Percentiles rank a stretch among this genome's conserved stretches.
Evolutionary conservation across 208 protist species (phyloP).

Genomic region (Trypanosoma melophagium): DNA sequence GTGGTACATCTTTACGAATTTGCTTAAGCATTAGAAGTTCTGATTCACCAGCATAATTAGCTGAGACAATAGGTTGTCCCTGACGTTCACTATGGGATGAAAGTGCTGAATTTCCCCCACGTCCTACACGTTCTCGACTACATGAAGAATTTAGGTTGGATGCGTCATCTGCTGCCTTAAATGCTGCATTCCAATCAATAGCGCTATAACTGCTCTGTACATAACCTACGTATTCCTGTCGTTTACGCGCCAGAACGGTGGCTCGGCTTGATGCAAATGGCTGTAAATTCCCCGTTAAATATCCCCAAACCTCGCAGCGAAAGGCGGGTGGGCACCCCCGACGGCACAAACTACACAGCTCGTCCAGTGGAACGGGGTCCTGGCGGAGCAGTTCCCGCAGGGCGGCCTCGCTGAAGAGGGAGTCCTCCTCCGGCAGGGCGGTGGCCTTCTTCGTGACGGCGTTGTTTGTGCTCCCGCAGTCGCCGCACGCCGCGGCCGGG

Average conservation of each 20-base stretch:
- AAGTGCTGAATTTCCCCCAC: too few relatives aligned
- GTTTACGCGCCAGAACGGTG: constrained; percentile 42
- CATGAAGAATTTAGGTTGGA: not conserved
- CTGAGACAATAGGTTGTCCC: too few relatives aligned
- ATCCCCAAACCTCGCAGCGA: constrained; percentile 62
- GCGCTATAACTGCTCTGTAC: constrained; percentile 48
- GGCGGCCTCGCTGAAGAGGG: constrained; percentile 16
- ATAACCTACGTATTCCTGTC: constrained; percentile 57
- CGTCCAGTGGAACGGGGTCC: constrained; percentile 37
- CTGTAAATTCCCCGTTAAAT: constrained; percentile 59
- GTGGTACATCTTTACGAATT: constrained; percentile 89
- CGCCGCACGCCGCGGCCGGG: not conserved
- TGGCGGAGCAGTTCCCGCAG: constrained; percentile 32
- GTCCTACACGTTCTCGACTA: too few relatives aligned
- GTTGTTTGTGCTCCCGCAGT: constrained; percentile 18
- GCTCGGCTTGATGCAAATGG: constrained; percentile 34
- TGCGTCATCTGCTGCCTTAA: constrained; percentile 27
- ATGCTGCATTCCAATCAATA: constrained; percentile 60
- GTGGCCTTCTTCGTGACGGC: constrained; percentile 14
- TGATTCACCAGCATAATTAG: constrained; percentile 26
- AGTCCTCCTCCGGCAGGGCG: constrained; percentile 5
- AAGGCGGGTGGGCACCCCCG: constrained; percentile 49
- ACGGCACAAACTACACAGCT: constrained; percentile 51
- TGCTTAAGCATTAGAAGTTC: constrained; percentile 71
- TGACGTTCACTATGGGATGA: too few relatives aligned